Evolutionary conservation across 306 rosid species (phyloP), one percentile per base, ranked within the genome.

Genomic region (Dalbergia cultrata): DNA sequence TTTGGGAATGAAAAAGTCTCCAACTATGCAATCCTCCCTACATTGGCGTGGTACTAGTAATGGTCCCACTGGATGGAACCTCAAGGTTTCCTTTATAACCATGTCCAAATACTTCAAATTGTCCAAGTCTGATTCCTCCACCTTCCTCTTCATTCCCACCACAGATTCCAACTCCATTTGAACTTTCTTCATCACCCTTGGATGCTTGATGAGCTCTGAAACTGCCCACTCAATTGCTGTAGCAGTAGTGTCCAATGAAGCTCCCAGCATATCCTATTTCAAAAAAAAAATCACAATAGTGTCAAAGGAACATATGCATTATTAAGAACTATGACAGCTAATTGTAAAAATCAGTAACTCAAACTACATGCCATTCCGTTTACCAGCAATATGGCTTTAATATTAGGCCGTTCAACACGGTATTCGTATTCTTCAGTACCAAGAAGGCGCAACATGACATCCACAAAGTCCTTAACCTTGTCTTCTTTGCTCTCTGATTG

Each of bases 331-430:
- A 1, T 3, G 26, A 12, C 39, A 41, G 3, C 33, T 67, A 43
- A 18, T 72, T 35, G 35, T 18, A 4, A 72, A 34, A 54, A 18
- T 34, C 49, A 52, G 59, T 72, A 59, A 11, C 22, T 47, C 17
- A 59, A 43, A 75, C 8, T 33, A 47, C 5, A 44, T 56, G 31
- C 21, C 9, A 69, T 68, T 47, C n/a, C 11, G 11, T 0, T 77
- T 84, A 87, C 93, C 90, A 89, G 72, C 49, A 93, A 67, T 17
- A 87, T 59, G n/a, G 92, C 90, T 86, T 93, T 93, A 86, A 93
- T 86, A 74, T 86, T 61, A 26, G 89, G 8, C 4, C 89, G 85
- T 60, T 88, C 90, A n/a, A 91, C 76, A 1, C 47, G 73, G 37
- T 88, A 91, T 39, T 90, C 95, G 9, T 85, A 85, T 75, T 86